Percentiles rank a stretch among this genome's conserved stretches.
Evolutionary conservation across 306 rosid species (phyloP).

Genomic region (Dalbergia cultrata): DNA sequence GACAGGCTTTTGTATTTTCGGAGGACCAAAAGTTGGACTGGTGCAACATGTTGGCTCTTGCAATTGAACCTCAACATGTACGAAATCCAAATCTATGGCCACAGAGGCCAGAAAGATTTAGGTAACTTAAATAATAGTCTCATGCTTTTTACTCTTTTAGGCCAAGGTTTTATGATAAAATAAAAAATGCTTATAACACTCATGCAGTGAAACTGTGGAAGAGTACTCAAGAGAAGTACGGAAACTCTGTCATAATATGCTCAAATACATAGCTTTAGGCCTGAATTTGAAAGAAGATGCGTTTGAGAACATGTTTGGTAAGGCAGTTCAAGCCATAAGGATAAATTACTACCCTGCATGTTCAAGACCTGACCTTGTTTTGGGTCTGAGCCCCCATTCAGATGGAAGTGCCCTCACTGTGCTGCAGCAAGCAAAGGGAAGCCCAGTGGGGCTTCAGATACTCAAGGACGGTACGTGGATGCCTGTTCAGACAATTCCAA

Average conservation of each 20-base stretch:
- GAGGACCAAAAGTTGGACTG: conserved; percentile 96
- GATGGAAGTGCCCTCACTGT: conserved; percentile 99
- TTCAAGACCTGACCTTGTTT: conserved; percentile 94
- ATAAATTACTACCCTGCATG: conserved; percentile 98
- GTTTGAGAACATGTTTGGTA: conserved; percentile 80
- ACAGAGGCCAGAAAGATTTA: conserved; percentile 68
- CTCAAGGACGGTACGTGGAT: conserved; percentile 76
- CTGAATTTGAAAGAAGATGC: conserved; percentile 64
- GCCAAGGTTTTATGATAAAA: background rate
- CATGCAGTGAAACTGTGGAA: conserved; percentile 82
- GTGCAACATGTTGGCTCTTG: conserved; percentile 99
- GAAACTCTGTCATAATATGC: conserved; percentile 70
- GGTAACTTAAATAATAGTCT: conserved; percentile 52
- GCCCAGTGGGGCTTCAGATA: conserved; percentile 89
- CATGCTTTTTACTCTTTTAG: conserved; percentile 16
- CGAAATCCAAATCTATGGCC: conserved; percentile 90
- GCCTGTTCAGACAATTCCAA: conserved; percentile 80
- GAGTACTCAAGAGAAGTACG: conserved; percentile 74
- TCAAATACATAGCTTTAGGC: conserved; percentile 74
- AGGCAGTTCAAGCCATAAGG: conserved; percentile 92
- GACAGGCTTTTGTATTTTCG: conserved; percentile 96
- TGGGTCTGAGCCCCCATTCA: conserved; percentile 97
- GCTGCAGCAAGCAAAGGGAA: conserved; percentile 85
- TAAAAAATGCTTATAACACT: background rate
- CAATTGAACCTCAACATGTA: conserved; percentile 67